phyloP scores from a whole-genome alignment of 2,329 filamentous ascomycete genomes.

The Tolypocladium paradoxum region DNA sequence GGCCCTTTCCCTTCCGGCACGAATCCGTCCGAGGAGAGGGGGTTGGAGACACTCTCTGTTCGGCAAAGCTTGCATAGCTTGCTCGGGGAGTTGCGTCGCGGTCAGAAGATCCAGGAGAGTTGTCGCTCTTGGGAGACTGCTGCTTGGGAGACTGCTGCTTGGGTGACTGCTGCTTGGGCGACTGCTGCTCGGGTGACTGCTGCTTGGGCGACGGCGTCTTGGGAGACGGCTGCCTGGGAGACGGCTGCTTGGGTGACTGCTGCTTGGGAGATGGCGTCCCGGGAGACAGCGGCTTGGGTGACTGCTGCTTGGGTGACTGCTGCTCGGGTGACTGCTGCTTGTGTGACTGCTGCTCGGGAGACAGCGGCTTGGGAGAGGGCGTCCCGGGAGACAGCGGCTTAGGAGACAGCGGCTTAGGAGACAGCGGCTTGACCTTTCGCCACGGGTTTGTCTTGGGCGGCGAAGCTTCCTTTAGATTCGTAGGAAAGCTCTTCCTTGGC shows the following conservation, averaged over 20 bases:
- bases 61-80: not conserved
- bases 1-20: not conserved
- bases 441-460: constrained; percentile 23
- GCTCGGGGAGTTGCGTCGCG: not conserved
- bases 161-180: too few species aligned
- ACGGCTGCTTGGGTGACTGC: too few species aligned
- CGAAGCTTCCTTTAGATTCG: constrained; percentile 18
- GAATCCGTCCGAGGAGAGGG: not conserved
- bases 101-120: not conserved
- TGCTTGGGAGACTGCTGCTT: not conserved
- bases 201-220: too few species aligned
- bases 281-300: not conserved
- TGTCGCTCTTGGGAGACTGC: not conserved
- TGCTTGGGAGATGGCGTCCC: not conserved
- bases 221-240: not conserved
- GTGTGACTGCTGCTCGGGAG: too few species aligned
- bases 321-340: not conserved
- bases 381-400: not conserved
- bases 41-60: not conserved
- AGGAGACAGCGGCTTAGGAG: not conserved
- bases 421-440: constrained; percentile 5
- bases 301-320: not conserved
- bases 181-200: too few species aligned
- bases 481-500: not conserved
- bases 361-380: not conserved